These are phyloP conservation scores for Parascedosporium putredinis DNA, from an alignment of 2,329 filamentous ascomycete genomes.

Conservation along the genomic window DNA sequence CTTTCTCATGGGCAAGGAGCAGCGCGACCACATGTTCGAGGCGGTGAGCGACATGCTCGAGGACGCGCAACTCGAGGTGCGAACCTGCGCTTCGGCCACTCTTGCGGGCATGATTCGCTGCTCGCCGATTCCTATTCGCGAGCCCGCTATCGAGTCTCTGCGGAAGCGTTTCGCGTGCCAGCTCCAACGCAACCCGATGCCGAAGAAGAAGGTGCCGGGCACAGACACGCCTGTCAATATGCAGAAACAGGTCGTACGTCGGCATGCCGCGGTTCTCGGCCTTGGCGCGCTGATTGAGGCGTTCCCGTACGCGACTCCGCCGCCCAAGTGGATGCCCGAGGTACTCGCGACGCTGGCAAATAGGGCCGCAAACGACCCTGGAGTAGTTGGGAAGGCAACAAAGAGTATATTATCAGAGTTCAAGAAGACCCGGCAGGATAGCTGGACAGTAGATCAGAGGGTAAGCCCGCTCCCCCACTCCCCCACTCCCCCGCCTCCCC, in stretches of 20 bases:
- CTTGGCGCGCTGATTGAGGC: slow-evolving; percentile 86
- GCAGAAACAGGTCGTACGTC: slow-evolving; percentile 66
- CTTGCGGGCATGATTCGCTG: slow-evolving; percentile 97
- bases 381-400: slow-evolving; percentile 89
- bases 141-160: slow-evolving; percentile 64
- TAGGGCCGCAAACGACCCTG: slow-evolving; percentile 77
- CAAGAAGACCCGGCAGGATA: slow-evolving; percentile 98
- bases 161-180: slow-evolving; percentile 70
- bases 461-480: slow-evolving; percentile 39
- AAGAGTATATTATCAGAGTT: slow-evolving; percentile 93
- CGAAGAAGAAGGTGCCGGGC: slow-evolving; percentile 54
- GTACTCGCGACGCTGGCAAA: slow-evolving; percentile 77
- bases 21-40: slow-evolving; percentile 73
- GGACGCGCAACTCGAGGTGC: slow-evolving; percentile 86
- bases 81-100: slow-evolving; percentile 83
- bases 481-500: not conserved
- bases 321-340: slow-evolving; percentile 88
- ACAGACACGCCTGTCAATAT: slow-evolving; percentile 61
- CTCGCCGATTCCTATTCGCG: slow-evolving; percentile 71
- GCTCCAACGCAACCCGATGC: slow-evolving; percentile 76
- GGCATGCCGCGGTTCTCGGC: slow-evolving; percentile 86
- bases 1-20: slow-evolving; percentile 66
- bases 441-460: slow-evolving; percentile 96
- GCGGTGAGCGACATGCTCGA: slow-evolving; percentile 94
- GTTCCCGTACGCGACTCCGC: slow-evolving; percentile 91